Conservation (phyloP, 768 basidiomycete species). For the Suillus subaureus region DNA sequence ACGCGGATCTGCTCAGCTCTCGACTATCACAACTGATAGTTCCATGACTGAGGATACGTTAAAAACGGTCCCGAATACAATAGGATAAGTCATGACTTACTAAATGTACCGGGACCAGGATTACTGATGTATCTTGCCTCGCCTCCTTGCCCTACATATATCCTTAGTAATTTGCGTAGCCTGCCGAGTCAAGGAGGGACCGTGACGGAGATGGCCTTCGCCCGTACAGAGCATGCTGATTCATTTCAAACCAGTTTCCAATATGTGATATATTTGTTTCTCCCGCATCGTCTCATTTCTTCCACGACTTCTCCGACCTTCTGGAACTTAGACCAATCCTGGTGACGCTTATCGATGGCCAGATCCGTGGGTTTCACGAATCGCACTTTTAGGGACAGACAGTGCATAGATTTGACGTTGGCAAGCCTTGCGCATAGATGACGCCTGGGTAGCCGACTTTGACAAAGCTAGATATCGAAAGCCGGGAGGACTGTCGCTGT, state of each 20-base stretch:
- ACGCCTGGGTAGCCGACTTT: conserved; percentile 78
- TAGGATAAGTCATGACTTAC: neutral
- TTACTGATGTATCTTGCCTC: neutral
- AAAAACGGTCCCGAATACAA: neutral
- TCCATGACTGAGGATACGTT: neutral
- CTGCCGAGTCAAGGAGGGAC: neutral
- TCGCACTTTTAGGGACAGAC: conserved; percentile 67
- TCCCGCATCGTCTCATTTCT: conserved; percentile 60
- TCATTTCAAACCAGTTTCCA: conserved; percentile 37
- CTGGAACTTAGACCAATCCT: conserved; percentile 61
- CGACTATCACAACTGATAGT: neutral
- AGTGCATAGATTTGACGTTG: conserved; percentile 76
- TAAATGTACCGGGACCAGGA: neutral
- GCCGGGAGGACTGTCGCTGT: conserved; percentile 55
- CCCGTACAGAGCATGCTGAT: neutral
- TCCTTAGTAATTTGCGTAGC: neutral
- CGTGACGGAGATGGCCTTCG: neutral
- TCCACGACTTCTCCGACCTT: conserved; percentile 72
- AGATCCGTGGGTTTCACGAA: conserved; percentile 53
- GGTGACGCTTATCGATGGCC: neutral
- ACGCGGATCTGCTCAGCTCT: neutral
- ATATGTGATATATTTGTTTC: conserved; percentile 57
- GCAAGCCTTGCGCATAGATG: conserved; percentile 65
- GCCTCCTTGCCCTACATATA: neutral
- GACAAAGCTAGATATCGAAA: conserved; percentile 63